Evolutionary conservation across 108 stramenopile species (phyloP).

Genomic region (Asterionellopsis glacialis): DNA sequence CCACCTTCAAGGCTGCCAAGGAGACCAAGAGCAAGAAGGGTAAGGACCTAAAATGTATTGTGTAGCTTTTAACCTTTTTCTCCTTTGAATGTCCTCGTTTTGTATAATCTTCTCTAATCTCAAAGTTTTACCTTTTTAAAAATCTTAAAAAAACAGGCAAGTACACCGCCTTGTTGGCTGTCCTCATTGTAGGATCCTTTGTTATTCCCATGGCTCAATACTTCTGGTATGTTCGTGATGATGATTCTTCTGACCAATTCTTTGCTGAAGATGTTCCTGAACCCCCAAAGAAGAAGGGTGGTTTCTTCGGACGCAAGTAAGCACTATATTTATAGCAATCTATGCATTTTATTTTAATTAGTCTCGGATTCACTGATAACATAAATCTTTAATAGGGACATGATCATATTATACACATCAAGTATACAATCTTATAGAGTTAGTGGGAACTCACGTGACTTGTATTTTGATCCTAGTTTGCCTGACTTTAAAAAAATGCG

Average conservation of each 20-base stretch:
- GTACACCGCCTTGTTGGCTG: constrained; percentile 88
- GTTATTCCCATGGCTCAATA: constrained; percentile 97
- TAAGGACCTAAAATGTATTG: constrained; percentile 42
- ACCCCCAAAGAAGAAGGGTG: constrained; percentile 70
- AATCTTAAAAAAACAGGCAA: no score
- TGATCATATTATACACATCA: no score
- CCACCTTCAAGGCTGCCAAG: constrained; percentile 81
- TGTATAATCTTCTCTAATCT: neutral
- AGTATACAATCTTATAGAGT: no score
- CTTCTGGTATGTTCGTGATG: constrained; percentile 94
- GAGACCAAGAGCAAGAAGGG: constrained; percentile 91
- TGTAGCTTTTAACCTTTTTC: constrained; percentile 5
- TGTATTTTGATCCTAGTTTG: no score
- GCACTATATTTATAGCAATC: no score
- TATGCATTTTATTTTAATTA: no score
- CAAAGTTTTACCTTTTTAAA: neutral
- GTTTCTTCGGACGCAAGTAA: constrained; percentile 32
- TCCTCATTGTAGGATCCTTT: constrained; percentile 92
- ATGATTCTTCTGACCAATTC: constrained; percentile 82
- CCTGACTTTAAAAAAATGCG: no score
- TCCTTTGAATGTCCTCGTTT: constrained; percentile 31
- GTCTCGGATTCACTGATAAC: no score
- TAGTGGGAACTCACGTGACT: no score
- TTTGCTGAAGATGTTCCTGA: constrained; percentile 46
- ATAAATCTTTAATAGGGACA: no score